phyloP scores from a whole-genome alignment of 176 grass and related monocot genomes.

The Zea mays region DNA sequence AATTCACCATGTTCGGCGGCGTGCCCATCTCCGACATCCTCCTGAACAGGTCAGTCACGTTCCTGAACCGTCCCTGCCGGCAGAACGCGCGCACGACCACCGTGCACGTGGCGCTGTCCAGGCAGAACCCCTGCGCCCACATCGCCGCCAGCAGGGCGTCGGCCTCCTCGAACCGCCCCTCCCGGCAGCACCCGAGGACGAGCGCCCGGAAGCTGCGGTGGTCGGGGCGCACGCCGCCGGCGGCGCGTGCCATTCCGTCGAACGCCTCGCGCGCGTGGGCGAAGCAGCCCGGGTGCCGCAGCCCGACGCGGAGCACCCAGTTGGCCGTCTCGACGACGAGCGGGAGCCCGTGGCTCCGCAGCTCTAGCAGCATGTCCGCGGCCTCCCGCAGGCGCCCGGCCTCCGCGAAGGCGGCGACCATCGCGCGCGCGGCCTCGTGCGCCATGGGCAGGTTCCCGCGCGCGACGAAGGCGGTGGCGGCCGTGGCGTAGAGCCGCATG shows the following conservation, averaged over 20 bases:
- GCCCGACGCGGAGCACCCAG: slow-evolving; percentile 56
- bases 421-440: slow-evolving; percentile 71
- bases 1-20: slow-evolving; percentile 78
- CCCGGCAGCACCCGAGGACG: slow-evolving; percentile 58
- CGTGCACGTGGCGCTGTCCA: slow-evolving; percentile 73
- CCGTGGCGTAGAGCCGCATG: slow-evolving; percentile 77
- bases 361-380: slow-evolving; percentile 73
- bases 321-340: slow-evolving; percentile 74
- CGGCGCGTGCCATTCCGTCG: slow-evolving; percentile 54
- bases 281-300: slow-evolving; percentile 33
- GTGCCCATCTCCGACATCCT: slow-evolving; percentile 52
- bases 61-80: slow-evolving; percentile 52
- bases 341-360: slow-evolving; percentile 76
- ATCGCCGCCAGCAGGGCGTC: slow-evolving; percentile 50
- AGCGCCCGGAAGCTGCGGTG: slow-evolving; percentile 61
- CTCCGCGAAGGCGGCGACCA: slow-evolving; percentile 66
- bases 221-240: slow-evolving; percentile 44
- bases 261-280: slow-evolving; percentile 60
- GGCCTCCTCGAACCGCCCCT: slow-evolving; percentile 35
- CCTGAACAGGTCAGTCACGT: slow-evolving; percentile 51
- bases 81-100: slow-evolving; percentile 54
- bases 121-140: slow-evolving; percentile 43
- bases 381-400: slow-evolving; percentile 58
- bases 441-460: slow-evolving; percentile 68
- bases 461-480: slow-evolving; percentile 57